Conservation (phyloP, 1,139 yeast genomes). For the Kodamaea sp. region DNA sequence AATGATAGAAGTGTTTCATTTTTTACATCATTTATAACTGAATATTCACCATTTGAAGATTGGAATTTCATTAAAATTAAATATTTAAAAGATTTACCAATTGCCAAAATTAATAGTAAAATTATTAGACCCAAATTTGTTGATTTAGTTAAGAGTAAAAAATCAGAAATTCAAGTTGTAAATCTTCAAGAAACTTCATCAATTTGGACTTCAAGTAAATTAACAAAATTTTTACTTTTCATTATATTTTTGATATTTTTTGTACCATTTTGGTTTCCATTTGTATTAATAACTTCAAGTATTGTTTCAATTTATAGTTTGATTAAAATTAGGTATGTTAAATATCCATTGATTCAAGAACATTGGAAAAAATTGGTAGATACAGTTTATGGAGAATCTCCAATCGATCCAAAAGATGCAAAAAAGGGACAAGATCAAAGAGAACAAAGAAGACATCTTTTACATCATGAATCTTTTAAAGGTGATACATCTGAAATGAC, state of each 20-base stretch:
- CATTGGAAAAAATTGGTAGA: conserved; percentile 37
- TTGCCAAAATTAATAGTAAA: conserved; percentile 29
- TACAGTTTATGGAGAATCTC: conserved; percentile 32
- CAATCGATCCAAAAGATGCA: conserved; percentile 33
- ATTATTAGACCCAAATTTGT: conserved; percentile 51
- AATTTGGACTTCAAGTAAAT: conserved; percentile 27
- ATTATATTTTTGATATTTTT: conserved; percentile 28
- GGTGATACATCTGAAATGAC: conserved; percentile 43
- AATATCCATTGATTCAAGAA: conserved; percentile 20
- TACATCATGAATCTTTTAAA: conserved; percentile 37
- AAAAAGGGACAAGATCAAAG: conserved; percentile 32
- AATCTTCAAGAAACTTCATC: conserved; percentile 42
- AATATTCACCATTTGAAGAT: conserved; percentile 47
- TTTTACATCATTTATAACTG: conserved; percentile 50
- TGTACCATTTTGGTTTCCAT: conserved; percentile 53
- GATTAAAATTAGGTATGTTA: conserved; percentile 28
- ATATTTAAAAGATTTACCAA: conserved; percentile 37
- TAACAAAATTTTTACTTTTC: conserved; percentile 29
- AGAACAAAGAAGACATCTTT: conserved; percentile 24
- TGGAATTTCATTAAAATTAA: conserved; percentile 39
- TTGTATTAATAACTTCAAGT: conserved; percentile 42
- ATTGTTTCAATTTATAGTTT: conserved; percentile 36
- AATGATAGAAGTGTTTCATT: conserved; percentile 66
- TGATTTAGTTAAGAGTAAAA: conserved; percentile 40
- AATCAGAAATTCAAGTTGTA: conserved; percentile 15